These are phyloP conservation scores for Ganoderma lingzhi DNA, from an alignment of 1,284 basidiomycete genomes.

Conservation along the genomic window DNA sequence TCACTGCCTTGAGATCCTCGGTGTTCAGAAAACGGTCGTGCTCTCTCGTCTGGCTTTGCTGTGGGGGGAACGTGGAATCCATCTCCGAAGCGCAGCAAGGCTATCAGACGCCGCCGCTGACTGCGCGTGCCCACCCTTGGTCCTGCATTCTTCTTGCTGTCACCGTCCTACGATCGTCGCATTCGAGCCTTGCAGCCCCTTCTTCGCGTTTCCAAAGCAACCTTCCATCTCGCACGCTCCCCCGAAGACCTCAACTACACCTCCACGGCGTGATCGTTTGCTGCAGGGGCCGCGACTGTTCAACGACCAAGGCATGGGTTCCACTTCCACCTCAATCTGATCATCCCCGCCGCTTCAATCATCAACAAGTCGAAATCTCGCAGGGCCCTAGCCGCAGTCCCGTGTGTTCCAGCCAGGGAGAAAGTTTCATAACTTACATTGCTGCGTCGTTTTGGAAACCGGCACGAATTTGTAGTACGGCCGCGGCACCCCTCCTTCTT, in stretches of 20 bases:
- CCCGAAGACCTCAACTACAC: not conserved
- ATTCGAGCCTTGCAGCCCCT: not conserved
- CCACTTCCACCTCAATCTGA: not conserved
- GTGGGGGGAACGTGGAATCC: not conserved
- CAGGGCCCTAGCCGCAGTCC: not conserved
- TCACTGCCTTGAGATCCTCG: not conserved
- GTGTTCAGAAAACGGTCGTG: not conserved
- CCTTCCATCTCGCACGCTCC: not conserved
- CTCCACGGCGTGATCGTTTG: not conserved
- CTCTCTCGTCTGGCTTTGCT: not conserved
- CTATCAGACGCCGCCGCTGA: not conserved
- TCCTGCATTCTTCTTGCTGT: not conserved
- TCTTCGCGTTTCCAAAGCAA: constrained; percentile 11
- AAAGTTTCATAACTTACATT: not conserved
- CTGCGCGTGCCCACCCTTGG: not conserved
- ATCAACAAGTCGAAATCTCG: not conserved
- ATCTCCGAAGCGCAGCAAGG: not conserved
- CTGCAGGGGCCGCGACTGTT: not conserved
- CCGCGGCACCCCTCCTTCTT: not conserved
- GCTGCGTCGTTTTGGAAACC: constrained; percentile 7
- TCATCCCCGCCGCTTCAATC: not conserved
- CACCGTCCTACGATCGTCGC: constrained; percentile 3
- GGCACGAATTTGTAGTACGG: not conserved
- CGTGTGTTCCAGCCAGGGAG: not conserved
- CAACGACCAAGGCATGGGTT: not conserved